A percentile compares a stretch with the other conserved stretches of the same genome.
These are phyloP conservation scores for Saccharomycopsis synnaedendra DNA, from an alignment of 805 yeast species.

Conservation along the genomic window DNA sequence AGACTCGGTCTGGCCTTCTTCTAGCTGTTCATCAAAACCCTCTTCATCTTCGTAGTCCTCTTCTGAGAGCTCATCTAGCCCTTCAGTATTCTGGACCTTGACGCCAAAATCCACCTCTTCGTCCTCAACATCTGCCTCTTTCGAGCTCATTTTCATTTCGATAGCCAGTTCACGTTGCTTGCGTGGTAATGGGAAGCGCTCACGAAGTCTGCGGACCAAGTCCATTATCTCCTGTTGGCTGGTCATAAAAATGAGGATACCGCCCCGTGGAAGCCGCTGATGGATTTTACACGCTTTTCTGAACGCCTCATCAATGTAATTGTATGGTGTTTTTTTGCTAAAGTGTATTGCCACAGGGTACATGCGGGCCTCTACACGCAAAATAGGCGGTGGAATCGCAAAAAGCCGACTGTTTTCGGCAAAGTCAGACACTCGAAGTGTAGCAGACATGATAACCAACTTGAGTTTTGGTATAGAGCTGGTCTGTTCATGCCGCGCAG, in stretches of 20 bases:
- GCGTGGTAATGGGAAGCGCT: conserved; percentile 45
- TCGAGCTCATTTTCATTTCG: conserved; percentile 30
- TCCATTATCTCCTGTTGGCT: conserved; percentile 87
- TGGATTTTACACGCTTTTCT: conserved; percentile 83
- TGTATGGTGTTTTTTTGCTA: conserved; percentile 62
- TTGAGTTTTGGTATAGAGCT: conserved; percentile 38
- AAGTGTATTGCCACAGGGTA: conserved; percentile 90
- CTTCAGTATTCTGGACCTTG: conserved; percentile 19
- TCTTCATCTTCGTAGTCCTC: conserved; percentile 41
- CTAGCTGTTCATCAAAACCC: conserved; percentile 58
- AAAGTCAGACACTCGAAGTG: conserved; percentile 86
- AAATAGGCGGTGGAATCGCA: conserved; percentile 66
- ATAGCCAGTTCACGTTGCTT: conserved; percentile 21
- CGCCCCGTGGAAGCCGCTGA: conserved; percentile 80
- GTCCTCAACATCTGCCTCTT: conserved; percentile 63
- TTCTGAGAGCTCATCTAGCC: conserved; percentile 19
- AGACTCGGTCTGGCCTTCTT: conserved; percentile 54
- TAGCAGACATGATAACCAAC: conserved; percentile 92
- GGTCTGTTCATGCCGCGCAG: conserved; percentile 35
- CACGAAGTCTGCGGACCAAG: conserved; percentile 57
- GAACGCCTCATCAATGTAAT: conserved; percentile 81
- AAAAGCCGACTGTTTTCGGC: conserved; percentile 71
- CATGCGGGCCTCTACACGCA: conserved; percentile 87
- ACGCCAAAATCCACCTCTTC: conserved; percentile 72
- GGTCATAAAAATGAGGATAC: conserved; percentile 81